Base-by-base conservation (phyloP, 345 rosid species). In the Euphorbia tirucalli region DNA sequence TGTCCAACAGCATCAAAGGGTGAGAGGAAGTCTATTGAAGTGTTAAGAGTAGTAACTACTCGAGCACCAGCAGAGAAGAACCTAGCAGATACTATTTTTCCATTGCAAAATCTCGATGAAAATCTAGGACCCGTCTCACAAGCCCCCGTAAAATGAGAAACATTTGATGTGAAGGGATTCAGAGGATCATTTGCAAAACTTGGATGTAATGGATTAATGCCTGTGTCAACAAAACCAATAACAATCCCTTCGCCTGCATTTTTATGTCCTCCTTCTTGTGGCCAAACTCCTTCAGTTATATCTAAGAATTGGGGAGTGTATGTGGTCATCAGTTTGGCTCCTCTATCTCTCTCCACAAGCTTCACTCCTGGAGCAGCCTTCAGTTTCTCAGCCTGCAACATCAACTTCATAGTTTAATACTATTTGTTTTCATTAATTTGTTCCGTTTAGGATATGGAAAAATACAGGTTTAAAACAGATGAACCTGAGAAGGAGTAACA, bases 1-100 rank as follows among this genome's bases (percentile, higher is more conserved):
- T 90, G 98, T 30, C 96, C 98, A 56, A 75, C 86, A 3, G 86
- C 89, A 65, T 92, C 98, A 46, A 70, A 83, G 4, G 97, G 98
- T 22, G 98, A 94, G 35, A 90, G 87, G 19, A 92, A 81, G 77
- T 90, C 96, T n/a, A 90, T 80, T 3, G 89, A 85, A 61, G 85
- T 31, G 60, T 87, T 85, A 10, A 94, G 88, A 76, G 78, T 27
- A 64, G 82, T 72, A 9, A 81, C 75, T 4, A 93, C 86, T 71
- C 72, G 80, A 83, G 97, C 98, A 52, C 93, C 98, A n/a, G 90
- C 92, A 1, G 94, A 81, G 81, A 94, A 89, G 80, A 81, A 90
- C 83, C 84, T 83, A 11, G 97, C 97, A 5, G 95, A 88, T 37
- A 80, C 79, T 35, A 90, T 87, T 85, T 94, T 92, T 7, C 95